Evolutionary conservation across 2,329 filamentous ascomycete species (phyloP).

Genomic region (Colletotrichum phormii): DNA sequence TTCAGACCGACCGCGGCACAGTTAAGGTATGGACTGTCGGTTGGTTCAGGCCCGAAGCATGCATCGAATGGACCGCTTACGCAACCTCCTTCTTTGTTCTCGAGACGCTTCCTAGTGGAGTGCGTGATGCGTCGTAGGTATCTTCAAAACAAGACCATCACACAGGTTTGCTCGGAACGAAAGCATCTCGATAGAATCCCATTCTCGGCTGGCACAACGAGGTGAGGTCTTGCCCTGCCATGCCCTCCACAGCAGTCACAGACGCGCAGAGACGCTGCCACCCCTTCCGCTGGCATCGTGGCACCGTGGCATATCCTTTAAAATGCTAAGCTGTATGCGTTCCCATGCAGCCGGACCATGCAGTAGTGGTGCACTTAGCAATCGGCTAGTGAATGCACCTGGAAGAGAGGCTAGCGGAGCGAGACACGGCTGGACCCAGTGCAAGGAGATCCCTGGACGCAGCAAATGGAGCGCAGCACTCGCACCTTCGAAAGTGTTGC

Average conservation of each 20-base stretch:
- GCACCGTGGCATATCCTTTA: slow-evolving; percentile 9
- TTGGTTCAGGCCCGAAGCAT: slow-evolving; percentile 29
- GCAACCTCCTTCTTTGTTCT: slow-evolving; percentile 13
- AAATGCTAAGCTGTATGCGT: slow-evolving; percentile 32
- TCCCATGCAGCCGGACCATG: slow-evolving; percentile 33
- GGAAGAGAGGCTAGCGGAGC: slow-evolving; percentile 13
- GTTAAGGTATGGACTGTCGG: neutral
- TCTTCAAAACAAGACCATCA: neutral
- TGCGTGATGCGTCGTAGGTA: neutral
- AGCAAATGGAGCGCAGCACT: slow-evolving; percentile 17
- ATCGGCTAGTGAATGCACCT: slow-evolving; percentile 30
- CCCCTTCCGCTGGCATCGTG: slow-evolving; percentile 22
- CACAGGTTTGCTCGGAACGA: neutral
- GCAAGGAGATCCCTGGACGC: slow-evolving; percentile 17
- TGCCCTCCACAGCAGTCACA: slow-evolving; percentile 7
- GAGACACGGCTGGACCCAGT: slow-evolving; percentile 29
- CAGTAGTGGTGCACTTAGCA: slow-evolving; percentile 30
- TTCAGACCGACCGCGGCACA: neutral
- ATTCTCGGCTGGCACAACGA: slow-evolving; percentile 12
- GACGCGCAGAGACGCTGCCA: slow-evolving; percentile 10
- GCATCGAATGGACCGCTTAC: slow-evolving; percentile 27
- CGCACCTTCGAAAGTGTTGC: slow-evolving; percentile 7
- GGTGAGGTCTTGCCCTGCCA: slow-evolving; percentile 17
- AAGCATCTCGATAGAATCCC: slow-evolving; percentile 10
- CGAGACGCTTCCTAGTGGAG: neutral